A percentile compares a stretch with the other conserved stretches of the same genome.
phyloP scores from a whole-genome alignment of 1,284 basidiomycete species.

The Dichomitus squalens region DNA sequence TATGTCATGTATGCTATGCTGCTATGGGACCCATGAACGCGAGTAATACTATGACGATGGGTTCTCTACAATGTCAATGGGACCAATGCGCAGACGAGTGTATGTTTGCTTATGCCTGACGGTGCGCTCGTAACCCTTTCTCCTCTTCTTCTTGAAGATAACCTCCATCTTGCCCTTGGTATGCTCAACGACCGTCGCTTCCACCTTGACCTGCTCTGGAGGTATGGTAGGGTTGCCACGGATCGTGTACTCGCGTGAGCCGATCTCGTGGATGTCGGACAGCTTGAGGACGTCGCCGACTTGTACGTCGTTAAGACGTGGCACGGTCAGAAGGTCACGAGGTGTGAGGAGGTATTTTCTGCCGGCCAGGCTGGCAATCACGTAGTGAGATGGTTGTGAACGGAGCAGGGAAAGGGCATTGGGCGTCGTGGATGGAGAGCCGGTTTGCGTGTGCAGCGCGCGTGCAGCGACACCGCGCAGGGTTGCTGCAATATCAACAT shows the following conservation, averaged over 20 bases:
- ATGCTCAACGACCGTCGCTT: constrained; percentile 93
- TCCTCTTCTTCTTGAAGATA: constrained; percentile 94
- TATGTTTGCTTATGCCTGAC: constrained; percentile 91
- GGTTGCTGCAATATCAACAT: constrained; percentile 11
- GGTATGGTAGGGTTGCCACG: constrained; percentile 72
- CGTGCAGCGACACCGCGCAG: constrained; percentile 30
- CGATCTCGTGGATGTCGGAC: constrained; percentile 91
- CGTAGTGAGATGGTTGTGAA: constrained; percentile 85
- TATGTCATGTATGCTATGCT: constrained; percentile 19
- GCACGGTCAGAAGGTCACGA: constrained; percentile 90
- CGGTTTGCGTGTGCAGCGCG: constrained; percentile 34
- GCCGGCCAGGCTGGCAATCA: constrained; percentile 88
- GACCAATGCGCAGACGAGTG: constrained; percentile 86
- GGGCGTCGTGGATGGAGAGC: constrained; percentile 30
- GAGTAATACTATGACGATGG: constrained; percentile 26
- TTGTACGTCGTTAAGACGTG: constrained; percentile 78
- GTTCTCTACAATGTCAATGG: constrained; percentile 49
- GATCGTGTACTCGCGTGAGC: constrained; percentile 92
- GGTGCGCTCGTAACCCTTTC: constrained; percentile 91
- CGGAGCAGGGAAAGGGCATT: constrained; percentile 71
- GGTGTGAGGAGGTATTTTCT: constrained; percentile 88
- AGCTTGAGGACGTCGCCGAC: constrained; percentile 87
- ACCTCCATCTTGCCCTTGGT: constrained; percentile 92
- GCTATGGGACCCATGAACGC: constrained; percentile 17
- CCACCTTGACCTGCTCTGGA: constrained; percentile 65